Percentiles rank a stretch among this genome's conserved stretches.
These are phyloP conservation scores for Wickerhamomyces kurtzmanii DNA, from an alignment of 805 yeast species.

Conservation along the genomic window DNA sequence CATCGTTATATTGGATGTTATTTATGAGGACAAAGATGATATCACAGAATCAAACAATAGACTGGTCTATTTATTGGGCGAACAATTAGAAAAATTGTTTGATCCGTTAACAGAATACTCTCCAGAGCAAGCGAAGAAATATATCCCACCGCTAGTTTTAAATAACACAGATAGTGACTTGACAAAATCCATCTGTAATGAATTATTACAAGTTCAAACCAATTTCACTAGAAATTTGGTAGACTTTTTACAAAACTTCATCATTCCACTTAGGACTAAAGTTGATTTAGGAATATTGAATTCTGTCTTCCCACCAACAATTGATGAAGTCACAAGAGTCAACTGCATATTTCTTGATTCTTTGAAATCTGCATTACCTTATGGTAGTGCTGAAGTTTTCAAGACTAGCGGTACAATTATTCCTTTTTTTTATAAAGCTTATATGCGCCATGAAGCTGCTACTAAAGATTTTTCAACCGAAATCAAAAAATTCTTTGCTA, in stretches of 20 bases:
- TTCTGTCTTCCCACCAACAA: slow-evolving; percentile 84
- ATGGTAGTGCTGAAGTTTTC: slow-evolving; percentile 68
- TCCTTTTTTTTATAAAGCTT: slow-evolving; percentile 89
- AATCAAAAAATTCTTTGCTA: slow-evolving; percentile 30
- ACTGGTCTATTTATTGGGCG: slow-evolving; percentile 69
- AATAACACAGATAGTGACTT: slow-evolving; percentile 22
- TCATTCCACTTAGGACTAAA: slow-evolving; percentile 68
- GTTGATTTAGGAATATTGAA: slow-evolving; percentile 62
- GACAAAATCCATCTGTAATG: slow-evolving; percentile 48
- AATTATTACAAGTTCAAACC: slow-evolving; percentile 62
- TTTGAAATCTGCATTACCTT: slow-evolving; percentile 52
- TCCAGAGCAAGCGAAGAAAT: slow-evolving; percentile 78
- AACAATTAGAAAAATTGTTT: slow-evolving; percentile 79
- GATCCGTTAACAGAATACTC: slow-evolving; percentile 88
- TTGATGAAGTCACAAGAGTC: slow-evolving; percentile 86
- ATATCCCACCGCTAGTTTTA: slow-evolving; percentile 43
- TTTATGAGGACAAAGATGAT: slow-evolving; percentile 47
- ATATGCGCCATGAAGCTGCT: slow-evolving; percentile 91
- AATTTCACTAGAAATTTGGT: slow-evolving; percentile 65
- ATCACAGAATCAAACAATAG: slow-evolving; percentile 62
- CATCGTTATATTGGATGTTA: slow-evolving; percentile 60
- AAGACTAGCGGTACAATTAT: slow-evolving; percentile 75
- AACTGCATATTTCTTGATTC: slow-evolving; percentile 80
- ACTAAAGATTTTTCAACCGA: slow-evolving; percentile 49
- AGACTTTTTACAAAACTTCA: slow-evolving; percentile 64